Percentiles rank a stretch among this genome's conserved stretches.
phyloP scores from a whole-genome alignment of 2,329 filamentous ascomycete genomes.

The Didymella exigua region DNA sequence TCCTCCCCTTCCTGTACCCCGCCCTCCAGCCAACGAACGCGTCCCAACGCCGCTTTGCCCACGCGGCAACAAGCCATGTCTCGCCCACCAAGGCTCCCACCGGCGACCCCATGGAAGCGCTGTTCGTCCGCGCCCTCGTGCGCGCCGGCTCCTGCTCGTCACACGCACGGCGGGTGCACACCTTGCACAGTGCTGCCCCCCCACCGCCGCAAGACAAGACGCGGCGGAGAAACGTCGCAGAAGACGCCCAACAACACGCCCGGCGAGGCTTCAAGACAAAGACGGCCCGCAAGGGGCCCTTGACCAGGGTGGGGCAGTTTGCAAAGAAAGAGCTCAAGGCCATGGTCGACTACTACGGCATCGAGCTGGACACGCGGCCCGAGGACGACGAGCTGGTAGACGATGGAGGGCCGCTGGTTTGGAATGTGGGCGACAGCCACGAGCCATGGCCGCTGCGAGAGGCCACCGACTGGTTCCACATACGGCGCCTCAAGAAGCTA shows the following conservation, averaged over 20 bases:
- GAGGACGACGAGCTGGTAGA: slow-evolving; percentile 37
- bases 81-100: slow-evolving; percentile 25
- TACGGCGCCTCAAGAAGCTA: slow-evolving; percentile 45
- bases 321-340: slow-evolving; percentile 52
- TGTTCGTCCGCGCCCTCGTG: slow-evolving; percentile 61
- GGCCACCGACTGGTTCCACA: slow-evolving; percentile 43
- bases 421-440: slow-evolving; percentile 43
- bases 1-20: slow-evolving; percentile 45
- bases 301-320: slow-evolving; percentile 40
- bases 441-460: slow-evolving; percentile 42
- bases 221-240: background rate
- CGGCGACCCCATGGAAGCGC: slow-evolving; percentile 53
- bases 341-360: slow-evolving; percentile 57
- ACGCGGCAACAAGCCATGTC: slow-evolving; percentile 20
- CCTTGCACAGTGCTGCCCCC: slow-evolving; percentile 12
- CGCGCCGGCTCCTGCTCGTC: slow-evolving; percentile 58
- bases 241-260: slow-evolving; percentile 10
- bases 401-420: slow-evolving; percentile 35
- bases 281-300: slow-evolving; percentile 21
- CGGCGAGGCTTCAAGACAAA: slow-evolving; percentile 15
- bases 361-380: slow-evolving; percentile 26
- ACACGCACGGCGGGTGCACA: slow-evolving; percentile 50
- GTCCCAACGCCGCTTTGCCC: slow-evolving; percentile 27
- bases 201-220: background rate
- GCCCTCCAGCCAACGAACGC: slow-evolving; percentile 1